These are phyloP conservation scores for Myxozyma kluyveri DNA, from an alignment of 805 yeast genomes.

Conservation along the genomic window DNA sequence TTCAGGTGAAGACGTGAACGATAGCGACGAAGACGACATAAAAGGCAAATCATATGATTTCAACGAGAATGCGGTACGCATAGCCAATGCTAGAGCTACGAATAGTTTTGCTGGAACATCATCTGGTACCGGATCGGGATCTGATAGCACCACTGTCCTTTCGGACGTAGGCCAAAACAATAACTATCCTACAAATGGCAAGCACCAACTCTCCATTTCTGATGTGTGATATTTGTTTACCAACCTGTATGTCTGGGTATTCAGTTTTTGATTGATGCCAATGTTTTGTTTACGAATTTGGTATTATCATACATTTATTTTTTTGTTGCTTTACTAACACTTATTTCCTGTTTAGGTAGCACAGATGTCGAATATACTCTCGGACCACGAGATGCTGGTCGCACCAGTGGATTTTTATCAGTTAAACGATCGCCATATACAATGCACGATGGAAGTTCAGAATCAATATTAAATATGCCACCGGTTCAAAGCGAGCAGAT, in stretches of 20 bases:
- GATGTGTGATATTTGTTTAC: too few relatives aligned
- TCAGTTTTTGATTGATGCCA: too few relatives aligned
- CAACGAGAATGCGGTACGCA: background rate
- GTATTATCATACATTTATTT: background rate
- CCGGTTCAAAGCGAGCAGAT: slow-evolving; percentile 11
- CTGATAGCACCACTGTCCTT: slow-evolving; percentile 7
- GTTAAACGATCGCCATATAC: too few relatives aligned
- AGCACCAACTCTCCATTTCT: slow-evolving; percentile 6
- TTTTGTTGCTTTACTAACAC: background rate
- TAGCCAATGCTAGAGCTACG: background rate
- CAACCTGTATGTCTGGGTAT: too few relatives aligned
- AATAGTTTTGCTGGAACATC: background rate
- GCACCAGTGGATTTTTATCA: too few relatives aligned
- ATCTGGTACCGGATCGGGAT: slow-evolving; percentile 6
- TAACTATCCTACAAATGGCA: too few relatives aligned
- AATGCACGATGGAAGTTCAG: too few relatives aligned
- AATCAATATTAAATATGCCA: too few relatives aligned
- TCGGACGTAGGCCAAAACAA: slow-evolving; percentile 5
- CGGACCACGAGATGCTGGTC: too few relatives aligned
- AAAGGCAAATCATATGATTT: slow-evolving; percentile 1
- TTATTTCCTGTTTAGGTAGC: background rate
- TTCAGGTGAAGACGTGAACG: background rate
- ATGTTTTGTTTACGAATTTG: background rate
- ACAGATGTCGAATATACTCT: too few relatives aligned
- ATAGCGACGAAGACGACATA: background rate